phyloP scores from a whole-genome alignment of 257 asterid genomes.

The Primulina huaijiensis region DNA sequence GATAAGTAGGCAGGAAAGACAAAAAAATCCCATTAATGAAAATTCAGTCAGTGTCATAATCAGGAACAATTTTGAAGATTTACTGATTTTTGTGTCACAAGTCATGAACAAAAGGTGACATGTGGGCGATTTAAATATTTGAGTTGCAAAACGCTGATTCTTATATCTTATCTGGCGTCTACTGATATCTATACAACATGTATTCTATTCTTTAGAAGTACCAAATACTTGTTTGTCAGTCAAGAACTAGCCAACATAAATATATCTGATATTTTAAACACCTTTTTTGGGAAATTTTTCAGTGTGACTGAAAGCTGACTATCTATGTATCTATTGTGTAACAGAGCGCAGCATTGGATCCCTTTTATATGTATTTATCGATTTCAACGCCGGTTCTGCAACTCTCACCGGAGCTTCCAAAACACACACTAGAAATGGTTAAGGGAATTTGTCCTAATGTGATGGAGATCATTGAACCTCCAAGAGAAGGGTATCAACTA shows the following conservation, averaged over 20 bases:
- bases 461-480: conserved; percentile 61
- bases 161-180: too few relatives aligned
- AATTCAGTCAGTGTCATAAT: not conserved
- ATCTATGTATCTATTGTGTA: not conserved
- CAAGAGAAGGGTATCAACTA: conserved; percentile 63
- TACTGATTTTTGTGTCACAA: not conserved
- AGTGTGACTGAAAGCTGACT: not conserved
- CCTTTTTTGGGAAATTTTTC: not conserved
- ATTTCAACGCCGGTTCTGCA: conserved; percentile 70
- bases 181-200: not conserved
- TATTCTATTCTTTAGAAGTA: too few relatives aligned
- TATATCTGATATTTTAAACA: not conserved
- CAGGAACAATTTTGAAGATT: not conserved
- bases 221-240: not conserved
- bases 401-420: conserved; percentile 49
- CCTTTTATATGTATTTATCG: conserved; percentile 55
- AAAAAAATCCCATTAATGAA: too few relatives aligned
- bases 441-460: conserved; percentile 54
- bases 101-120: not conserved
- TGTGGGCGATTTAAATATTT: too few relatives aligned
- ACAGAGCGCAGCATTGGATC: conserved; percentile 68
- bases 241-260: not conserved
- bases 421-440: conserved; percentile 54
- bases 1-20: not conserved
- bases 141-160: not conserved